These are phyloP conservation scores for Aspergillus wentii DNA, from an alignment of 495 filamentous ascomycete species.

Conservation along the genomic window DNA sequence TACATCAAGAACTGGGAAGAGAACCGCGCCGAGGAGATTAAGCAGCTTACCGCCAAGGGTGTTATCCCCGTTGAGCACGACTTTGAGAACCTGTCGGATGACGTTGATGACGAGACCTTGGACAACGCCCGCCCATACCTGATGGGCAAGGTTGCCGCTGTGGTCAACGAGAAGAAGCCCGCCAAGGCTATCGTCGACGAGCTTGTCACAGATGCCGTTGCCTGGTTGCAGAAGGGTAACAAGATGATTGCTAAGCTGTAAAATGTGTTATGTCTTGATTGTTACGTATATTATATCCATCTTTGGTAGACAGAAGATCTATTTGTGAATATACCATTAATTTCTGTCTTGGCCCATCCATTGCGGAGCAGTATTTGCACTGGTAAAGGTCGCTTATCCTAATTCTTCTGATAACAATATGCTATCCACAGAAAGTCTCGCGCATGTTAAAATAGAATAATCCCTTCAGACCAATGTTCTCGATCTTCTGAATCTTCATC, in stretches of 20 bases:
- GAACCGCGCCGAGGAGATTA: constrained; percentile 83
- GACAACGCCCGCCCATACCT: constrained; percentile 88
- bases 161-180: constrained; percentile 86
- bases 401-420: too few relatives aligned
- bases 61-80: constrained; percentile 91
- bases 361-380: too few relatives aligned
- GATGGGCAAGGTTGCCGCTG: constrained; percentile 95
- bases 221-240: constrained; percentile 59
- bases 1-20: constrained; percentile 97
- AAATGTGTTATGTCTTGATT: constrained; percentile 9
- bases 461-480: too few relatives aligned
- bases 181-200: constrained; percentile 95
- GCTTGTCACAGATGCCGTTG: constrained; percentile 79
- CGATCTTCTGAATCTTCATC: too few relatives aligned
- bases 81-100: constrained; percentile 75
- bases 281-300: not conserved
- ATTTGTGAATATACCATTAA: too few relatives aligned
- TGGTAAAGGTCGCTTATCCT: too few relatives aligned
- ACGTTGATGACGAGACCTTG: constrained; percentile 71
- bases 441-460: too few relatives aligned
- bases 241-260: constrained; percentile 66
- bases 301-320: too few relatives aligned
- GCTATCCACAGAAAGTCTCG: too few relatives aligned
- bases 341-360: too few relatives aligned
- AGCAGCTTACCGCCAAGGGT: constrained; percentile 82